These are phyloP conservation scores for Kluyveromyces starmeri DNA, from an alignment of 805 yeast genomes.

Conservation along the genomic window DNA sequence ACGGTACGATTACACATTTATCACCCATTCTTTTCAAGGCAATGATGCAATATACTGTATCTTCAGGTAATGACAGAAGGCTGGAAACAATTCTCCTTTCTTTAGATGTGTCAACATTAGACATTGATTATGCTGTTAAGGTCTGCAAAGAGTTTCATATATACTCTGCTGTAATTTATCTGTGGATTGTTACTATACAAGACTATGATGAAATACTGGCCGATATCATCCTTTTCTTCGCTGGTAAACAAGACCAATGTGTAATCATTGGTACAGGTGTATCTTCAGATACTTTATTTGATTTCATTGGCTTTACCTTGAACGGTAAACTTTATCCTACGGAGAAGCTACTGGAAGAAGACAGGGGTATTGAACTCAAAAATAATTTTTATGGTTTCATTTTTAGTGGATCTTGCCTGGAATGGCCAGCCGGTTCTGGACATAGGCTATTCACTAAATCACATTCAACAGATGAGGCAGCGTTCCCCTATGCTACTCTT, in stretches of 20 bases:
- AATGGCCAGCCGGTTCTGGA: slow-evolving; percentile 36
- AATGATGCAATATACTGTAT: slow-evolving; percentile 45
- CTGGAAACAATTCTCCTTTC: slow-evolving; percentile 64
- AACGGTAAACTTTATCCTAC: slow-evolving; percentile 81
- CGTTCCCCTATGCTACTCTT: slow-evolving; percentile 62
- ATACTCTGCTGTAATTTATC: slow-evolving; percentile 54
- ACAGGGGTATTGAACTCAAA: slow-evolving; percentile 37
- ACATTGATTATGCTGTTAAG: slow-evolving; percentile 65
- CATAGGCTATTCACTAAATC: slow-evolving; percentile 30
- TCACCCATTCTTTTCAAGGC: slow-evolving; percentile 59
- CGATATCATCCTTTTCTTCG: slow-evolving; percentile 39
- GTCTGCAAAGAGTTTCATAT: slow-evolving; percentile 50
- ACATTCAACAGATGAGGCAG: slow-evolving; percentile 32
- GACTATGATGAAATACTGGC: slow-evolving; percentile 68
- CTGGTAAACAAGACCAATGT: slow-evolving; percentile 15
- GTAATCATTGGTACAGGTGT: slow-evolving; percentile 11
- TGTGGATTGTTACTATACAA: slow-evolving; percentile 60
- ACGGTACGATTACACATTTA: slow-evolving; percentile 37
- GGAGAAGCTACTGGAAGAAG: slow-evolving; percentile 36
- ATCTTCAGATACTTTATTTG: slow-evolving; percentile 33
- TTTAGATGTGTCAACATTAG: slow-evolving; percentile 58
- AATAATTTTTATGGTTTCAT: slow-evolving; percentile 43
- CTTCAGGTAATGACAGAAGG: slow-evolving; percentile 33
- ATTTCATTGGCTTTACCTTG: slow-evolving; percentile 58
- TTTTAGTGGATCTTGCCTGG: slow-evolving; percentile 46